phyloP scores from a whole-genome alignment of 2,329 filamentous ascomycete species.

The Cercospora canescens region DNA sequence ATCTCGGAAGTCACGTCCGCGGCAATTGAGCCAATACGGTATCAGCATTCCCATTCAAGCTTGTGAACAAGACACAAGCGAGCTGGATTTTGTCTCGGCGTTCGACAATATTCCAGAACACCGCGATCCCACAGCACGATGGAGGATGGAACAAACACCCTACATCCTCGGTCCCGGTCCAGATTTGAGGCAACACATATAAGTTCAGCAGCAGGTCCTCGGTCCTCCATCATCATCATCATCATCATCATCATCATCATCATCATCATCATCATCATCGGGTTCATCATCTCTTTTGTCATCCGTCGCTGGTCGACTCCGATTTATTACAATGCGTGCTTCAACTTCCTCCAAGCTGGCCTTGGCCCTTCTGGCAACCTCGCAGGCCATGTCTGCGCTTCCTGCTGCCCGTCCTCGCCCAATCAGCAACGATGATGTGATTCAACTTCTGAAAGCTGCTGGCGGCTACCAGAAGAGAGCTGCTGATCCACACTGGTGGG shows the following conservation, averaged over 20 bases:
- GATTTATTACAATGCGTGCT: background rate
- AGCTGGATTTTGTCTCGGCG: background rate
- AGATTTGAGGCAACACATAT: background rate
- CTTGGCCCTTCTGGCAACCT: background rate
- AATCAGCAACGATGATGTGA: background rate
- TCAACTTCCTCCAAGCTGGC: background rate
- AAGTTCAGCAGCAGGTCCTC: background rate
- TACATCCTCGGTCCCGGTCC: background rate
- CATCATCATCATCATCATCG: background rate
- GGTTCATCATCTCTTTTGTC: background rate
- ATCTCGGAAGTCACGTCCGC: background rate
- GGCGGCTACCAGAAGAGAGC: background rate
- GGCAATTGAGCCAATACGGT: background rate
- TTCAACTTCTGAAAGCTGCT: background rate
- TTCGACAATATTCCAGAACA: background rate
- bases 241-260: no score
- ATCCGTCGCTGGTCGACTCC: background rate
- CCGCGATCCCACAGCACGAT: background rate
- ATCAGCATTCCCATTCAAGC: background rate
- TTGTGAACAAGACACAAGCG: background rate
- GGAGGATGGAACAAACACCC: no score
- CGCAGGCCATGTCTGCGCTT: background rate
- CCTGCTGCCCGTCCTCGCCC: background rate
- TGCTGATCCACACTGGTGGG: background rate
- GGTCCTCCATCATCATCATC: background rate